phyloP scores from a whole-genome alignment of 75 land plant genomes.

The Cryptomeria japonica region DNA sequence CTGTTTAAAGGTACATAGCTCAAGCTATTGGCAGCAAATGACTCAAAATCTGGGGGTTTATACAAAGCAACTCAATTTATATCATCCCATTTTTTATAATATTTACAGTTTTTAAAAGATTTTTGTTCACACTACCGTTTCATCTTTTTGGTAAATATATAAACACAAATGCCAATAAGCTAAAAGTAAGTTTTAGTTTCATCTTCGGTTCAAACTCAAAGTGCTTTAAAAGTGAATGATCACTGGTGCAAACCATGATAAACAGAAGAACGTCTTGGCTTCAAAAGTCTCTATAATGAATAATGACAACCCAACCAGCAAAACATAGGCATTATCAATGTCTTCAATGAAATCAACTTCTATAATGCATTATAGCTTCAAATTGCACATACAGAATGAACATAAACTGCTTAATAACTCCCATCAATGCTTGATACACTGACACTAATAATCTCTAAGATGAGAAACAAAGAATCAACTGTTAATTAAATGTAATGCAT shows the following conservation, averaged over 20 bases:
- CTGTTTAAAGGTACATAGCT: background rate
- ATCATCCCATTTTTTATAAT: background rate
- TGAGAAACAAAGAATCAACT: too few species aligned
- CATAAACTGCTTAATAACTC: background rate
- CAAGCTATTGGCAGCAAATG: background rate
- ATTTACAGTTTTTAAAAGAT: background rate
- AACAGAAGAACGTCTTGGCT: too few species aligned
- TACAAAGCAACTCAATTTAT: background rate
- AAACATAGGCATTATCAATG: too few species aligned
- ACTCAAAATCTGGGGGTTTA: background rate
- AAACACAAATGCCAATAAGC: too few species aligned
- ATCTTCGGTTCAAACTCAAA: too few species aligned
- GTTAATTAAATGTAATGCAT: background rate
- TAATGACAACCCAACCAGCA: too few species aligned
- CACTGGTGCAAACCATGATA: too few species aligned
- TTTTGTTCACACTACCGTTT: background rate
- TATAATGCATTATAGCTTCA: background rate
- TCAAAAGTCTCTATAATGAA: too few species aligned
- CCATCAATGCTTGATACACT: background rate
- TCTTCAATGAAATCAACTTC: too few species aligned
- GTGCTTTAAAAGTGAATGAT: too few species aligned
- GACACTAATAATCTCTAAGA: background rate
- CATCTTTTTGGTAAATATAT: background rate
- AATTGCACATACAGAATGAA: background rate
- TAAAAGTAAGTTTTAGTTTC: too few species aligned